These are phyloP conservation scores for Eimeria tenella DNA, from an alignment of 169 alveolate genomes.

Conservation along the genomic window DNA sequence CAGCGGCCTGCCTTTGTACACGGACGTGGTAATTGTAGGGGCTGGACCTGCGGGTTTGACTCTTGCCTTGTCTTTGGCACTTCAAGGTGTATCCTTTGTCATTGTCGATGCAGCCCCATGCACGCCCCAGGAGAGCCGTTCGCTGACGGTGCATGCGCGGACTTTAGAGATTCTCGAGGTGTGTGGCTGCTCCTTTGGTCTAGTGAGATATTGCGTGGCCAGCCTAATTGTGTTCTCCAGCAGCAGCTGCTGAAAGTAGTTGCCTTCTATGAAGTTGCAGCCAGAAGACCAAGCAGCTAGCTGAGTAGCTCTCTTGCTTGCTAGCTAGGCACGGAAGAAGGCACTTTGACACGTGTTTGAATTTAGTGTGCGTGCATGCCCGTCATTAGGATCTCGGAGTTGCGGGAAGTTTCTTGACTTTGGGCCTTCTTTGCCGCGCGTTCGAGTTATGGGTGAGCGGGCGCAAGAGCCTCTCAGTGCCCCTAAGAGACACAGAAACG, in stretches of 20 bases:
- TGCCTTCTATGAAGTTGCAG: background rate
- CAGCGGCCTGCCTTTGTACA: slow-evolving; percentile 17
- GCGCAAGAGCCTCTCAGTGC: background rate
- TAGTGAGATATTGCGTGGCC: slow-evolving; percentile 3
- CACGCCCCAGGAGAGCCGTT: slow-evolving; percentile 31
- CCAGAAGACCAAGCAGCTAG: background rate
- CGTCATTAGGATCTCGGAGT: slow-evolving; percentile 33
- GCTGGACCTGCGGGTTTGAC: slow-evolving; percentile 78
- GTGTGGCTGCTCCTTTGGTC: background rate
- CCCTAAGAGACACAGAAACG: slow-evolving; percentile 7
- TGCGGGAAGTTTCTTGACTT: background rate
- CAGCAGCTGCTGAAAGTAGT: too few species aligned
- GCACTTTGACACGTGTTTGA: background rate
- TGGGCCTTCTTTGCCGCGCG: background rate
- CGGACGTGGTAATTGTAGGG: slow-evolving; percentile 75
- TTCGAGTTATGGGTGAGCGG: slow-evolving; percentile 34
- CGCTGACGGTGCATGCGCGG: slow-evolving; percentile 66
- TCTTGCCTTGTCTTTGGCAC: slow-evolving; percentile 60
- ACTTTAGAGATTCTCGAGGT: slow-evolving; percentile 72
- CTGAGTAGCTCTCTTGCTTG: background rate
- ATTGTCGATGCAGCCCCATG: slow-evolving; percentile 33
- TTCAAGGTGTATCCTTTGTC: slow-evolving; percentile 30
- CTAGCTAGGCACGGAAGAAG: background rate
- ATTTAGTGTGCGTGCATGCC: background rate
- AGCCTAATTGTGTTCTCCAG: background rate